Evolutionary conservation across 106 monocot genomes (phyloP).

Genomic region (Hemerocallis citrina): DNA sequence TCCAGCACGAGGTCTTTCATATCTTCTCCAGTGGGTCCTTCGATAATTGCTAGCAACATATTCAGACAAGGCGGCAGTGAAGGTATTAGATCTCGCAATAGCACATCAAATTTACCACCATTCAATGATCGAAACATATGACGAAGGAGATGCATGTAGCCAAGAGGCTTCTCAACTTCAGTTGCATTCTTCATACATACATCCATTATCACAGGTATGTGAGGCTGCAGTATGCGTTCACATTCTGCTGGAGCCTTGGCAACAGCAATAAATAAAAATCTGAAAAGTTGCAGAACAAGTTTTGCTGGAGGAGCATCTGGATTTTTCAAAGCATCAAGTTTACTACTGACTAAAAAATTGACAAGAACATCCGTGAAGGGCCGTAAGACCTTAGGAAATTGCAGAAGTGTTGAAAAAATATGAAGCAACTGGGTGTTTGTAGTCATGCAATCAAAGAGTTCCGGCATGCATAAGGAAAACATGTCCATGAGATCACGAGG

Average conservation of each 20-base stretch:
- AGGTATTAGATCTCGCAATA: conserved; percentile 88
- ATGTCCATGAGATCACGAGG: conserved; percentile 95
- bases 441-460: conserved; percentile 92
- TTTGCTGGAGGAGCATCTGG: conserved; percentile 92
- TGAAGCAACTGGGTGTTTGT: conserved; percentile 83
- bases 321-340: conserved; percentile 89
- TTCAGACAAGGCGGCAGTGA: conserved; percentile 89
- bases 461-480: conserved; percentile 92
- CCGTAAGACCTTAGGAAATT: conserved; percentile 76
- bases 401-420: conserved; percentile 81
- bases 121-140: conserved; percentile 80
- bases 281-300: conserved; percentile 86
- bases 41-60: conserved; percentile 91
- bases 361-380: conserved; percentile 93
- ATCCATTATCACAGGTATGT: conserved; percentile 89
- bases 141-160: conserved; percentile 89
- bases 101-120: conserved; percentile 89
- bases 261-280: conserved; percentile 85
- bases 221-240: conserved; percentile 89
- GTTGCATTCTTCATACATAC: conserved; percentile 94
- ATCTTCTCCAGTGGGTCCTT: conserved; percentile 88
- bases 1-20: conserved; percentile 90
- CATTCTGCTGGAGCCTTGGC: conserved; percentile 81
- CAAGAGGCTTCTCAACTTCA: conserved; percentile 96
- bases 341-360: conserved; percentile 78